Conservation (phyloP, 2,329 filamentous ascomycete genomes). For the Tolypocladium tropicale region DNA sequence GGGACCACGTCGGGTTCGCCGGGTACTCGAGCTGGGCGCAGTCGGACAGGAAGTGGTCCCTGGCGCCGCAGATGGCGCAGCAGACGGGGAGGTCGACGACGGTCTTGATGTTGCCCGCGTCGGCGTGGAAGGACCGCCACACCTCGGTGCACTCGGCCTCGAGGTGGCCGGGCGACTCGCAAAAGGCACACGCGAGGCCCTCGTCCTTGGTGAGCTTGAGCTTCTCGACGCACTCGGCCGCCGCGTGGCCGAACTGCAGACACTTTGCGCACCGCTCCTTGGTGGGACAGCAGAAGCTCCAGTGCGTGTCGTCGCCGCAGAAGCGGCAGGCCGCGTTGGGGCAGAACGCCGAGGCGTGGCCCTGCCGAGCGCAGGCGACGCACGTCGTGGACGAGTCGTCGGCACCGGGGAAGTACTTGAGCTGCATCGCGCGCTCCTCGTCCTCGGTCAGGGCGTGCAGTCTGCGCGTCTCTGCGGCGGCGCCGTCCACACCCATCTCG, state of each 20-base stretch:
- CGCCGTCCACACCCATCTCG: neutral
- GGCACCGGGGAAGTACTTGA: constrained; percentile 41
- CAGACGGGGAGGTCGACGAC: constrained; percentile 39
- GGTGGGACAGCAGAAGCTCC: constrained; percentile 38
- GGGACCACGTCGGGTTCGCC: constrained; percentile 40
- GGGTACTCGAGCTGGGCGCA: constrained; percentile 26
- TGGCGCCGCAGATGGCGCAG: constrained; percentile 46
- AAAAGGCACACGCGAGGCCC: constrained; percentile 49
- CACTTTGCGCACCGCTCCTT: constrained; percentile 47
- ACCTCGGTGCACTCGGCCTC: constrained; percentile 50
- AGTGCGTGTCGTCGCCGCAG: constrained; percentile 36
- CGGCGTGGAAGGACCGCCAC: constrained; percentile 46
- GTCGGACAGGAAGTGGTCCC: constrained; percentile 46
- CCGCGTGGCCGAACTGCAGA: constrained; percentile 49
- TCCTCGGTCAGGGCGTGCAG: constrained; percentile 16
- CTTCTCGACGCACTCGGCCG: constrained; percentile 43
- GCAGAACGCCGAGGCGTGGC: constrained; percentile 36
- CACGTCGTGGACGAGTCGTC: constrained; percentile 33
- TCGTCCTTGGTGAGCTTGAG: constrained; percentile 41
- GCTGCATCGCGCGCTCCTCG: constrained; percentile 28
- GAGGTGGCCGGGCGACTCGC: constrained; percentile 42
- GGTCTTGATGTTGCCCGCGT: constrained; percentile 29
- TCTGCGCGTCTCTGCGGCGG: constrained; percentile 2
- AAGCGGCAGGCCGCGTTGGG: constrained; percentile 35
- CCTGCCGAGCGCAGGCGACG: constrained; percentile 37